Percentiles rank a stretch among this genome's conserved stretches.
These are phyloP conservation scores for Mucor lusitanicus DNA, from an alignment of 371 early-diverging fungal species.

Conservation along the genomic window DNA sequence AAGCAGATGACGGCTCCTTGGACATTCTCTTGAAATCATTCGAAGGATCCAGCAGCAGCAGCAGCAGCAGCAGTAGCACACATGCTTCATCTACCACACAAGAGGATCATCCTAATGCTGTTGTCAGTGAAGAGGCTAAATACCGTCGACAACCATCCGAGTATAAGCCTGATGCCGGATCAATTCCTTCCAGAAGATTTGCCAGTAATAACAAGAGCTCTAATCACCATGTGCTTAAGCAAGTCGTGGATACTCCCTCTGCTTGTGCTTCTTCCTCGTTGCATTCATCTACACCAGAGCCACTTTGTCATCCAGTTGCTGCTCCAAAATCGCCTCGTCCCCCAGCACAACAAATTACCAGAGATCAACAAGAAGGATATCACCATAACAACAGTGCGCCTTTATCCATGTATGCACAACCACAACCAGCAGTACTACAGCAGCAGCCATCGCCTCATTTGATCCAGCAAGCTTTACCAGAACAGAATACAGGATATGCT, in stretches of 20 bases:
- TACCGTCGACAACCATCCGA: slow-evolving; percentile 18
- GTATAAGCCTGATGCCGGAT: slow-evolving; percentile 26
- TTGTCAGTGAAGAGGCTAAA: slow-evolving; percentile 8
- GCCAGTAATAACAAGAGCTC: background rate
- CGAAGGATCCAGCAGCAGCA: background rate
- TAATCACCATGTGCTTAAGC: background rate
- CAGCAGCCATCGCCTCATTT: background rate
- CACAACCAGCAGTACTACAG: background rate
- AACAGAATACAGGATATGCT: background rate
- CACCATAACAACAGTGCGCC: background rate
- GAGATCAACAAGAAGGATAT: background rate
- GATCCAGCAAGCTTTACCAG: background rate
- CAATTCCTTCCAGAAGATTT: slow-evolving; percentile 10
- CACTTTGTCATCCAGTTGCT: background rate
- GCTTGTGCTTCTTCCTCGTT: background rate
- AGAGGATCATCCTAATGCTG: background rate
- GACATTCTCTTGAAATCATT: slow-evolving; percentile 10
- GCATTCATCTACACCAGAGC: background rate
- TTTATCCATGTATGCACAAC: background rate
- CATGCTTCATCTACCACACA: background rate
- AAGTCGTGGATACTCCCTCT: background rate
- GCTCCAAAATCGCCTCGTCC: slow-evolving; percentile 36
- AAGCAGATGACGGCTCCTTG: slow-evolving; percentile 12
- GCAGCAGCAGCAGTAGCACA: too few species aligned
- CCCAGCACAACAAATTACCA: slow-evolving; percentile 9